Base-by-base conservation (phyloP, 2,329 filamentous ascomycete species). In the Aspergillus texensis region DNA sequence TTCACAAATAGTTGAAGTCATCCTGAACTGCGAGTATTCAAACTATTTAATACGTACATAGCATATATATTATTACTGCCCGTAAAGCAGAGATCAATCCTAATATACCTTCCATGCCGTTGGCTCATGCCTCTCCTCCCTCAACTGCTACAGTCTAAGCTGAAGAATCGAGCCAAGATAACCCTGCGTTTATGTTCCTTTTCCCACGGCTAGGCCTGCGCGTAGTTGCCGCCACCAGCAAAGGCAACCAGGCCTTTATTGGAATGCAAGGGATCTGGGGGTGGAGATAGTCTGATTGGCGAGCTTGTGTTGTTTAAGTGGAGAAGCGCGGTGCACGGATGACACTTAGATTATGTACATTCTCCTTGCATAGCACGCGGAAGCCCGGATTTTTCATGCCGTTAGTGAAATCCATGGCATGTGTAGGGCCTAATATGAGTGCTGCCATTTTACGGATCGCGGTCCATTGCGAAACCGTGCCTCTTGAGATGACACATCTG, bases 81-180 rank as follows among this genome's bases (percentile, higher is more conserved):
- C 10, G 10, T 11, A 12, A 34, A 34, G 32, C 34, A 16, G 2
- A 16, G 3, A 6, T 16, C 5, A 36, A 36, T 36, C 14, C 34
- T 3, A 2, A 36, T n/a, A 6, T n/a, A 41, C 19, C 16, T 41
- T 41, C 39, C 8, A 19, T 39, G 14, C 6, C 12, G 34, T n/a
- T 9, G 19, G 3, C 16, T 41, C 34, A 36, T n/a, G 16, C 8
- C 16, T 41, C 19, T 9, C 39, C 39, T 41, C 16, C 2, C 39
- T 10, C 2, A 19, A 41, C 6, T 3, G 3, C 39, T n/a, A 41
- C 19, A 41, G 10, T 41, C 8, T n/a, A 41, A 9, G 3, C 1
- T 3, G 6, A 1, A 9, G 19, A 8, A 8, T n/a, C 1, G 12
- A n/a, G 10, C 8, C 2, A 9, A 19, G 39, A n/a, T n/a, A n/a